Evolutionary conservation across 2,329 filamentous ascomycete genomes (phyloP).

Genomic region (Penicillium sp.): DNA sequence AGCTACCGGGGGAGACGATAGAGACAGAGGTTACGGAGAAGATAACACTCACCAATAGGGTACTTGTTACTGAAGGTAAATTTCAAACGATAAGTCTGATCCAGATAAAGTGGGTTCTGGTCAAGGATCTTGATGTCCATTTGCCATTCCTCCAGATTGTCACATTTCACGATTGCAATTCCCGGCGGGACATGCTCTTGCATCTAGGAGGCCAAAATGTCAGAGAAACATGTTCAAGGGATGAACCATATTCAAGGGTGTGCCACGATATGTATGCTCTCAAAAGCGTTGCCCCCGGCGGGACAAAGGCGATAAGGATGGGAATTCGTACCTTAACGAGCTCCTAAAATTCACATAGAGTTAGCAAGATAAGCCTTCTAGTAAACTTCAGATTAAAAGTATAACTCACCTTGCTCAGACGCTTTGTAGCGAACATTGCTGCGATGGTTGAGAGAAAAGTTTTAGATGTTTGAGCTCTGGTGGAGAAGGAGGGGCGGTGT

Average conservation of each 20-base stretch:
- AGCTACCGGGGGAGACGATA: background rate
- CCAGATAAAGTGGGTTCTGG: slow-evolving; percentile 79
- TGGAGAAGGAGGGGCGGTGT: slow-evolving; percentile 8
- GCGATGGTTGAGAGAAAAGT: background rate
- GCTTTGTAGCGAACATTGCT: slow-evolving; percentile 52
- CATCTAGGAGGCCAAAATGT: slow-evolving; percentile 43
- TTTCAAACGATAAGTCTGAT: slow-evolving; percentile 77
- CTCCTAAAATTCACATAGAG: slow-evolving; percentile 45
- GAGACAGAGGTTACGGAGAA: background rate
- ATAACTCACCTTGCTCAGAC: slow-evolving; percentile 45
- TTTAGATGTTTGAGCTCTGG: slow-evolving; percentile 1
- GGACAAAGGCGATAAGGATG: background rate
- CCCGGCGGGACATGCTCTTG: slow-evolving; percentile 60
- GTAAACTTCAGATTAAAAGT: background rate
- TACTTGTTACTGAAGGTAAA: slow-evolving; percentile 83
- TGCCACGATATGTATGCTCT: background rate
- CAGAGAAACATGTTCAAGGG: background rate
- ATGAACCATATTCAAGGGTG: background rate
- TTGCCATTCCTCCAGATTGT: slow-evolving; percentile 84
- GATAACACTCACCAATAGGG: slow-evolving; percentile 71
- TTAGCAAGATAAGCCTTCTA: background rate
- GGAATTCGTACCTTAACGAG: slow-evolving; percentile 51
- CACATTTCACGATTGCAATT: slow-evolving; percentile 76
- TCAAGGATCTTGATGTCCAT: slow-evolving; percentile 92
- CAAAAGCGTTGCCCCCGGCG: background rate